Evolutionary conservation across 1,139 yeast species (phyloP).

Genomic region (Yamadazyma atmosphaerica): DNA sequence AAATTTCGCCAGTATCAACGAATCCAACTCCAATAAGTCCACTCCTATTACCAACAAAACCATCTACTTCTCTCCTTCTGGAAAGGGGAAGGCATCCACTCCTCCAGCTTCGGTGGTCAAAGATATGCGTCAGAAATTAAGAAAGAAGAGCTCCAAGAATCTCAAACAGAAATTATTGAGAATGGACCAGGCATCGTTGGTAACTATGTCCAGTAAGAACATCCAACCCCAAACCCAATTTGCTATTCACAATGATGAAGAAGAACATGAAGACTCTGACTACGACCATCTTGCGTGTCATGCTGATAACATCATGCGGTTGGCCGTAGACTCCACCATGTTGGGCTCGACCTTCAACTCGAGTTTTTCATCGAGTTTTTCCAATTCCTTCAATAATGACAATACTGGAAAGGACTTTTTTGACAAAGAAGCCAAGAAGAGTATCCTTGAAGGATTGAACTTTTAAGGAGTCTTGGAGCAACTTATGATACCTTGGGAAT

Average conservation of each 20-base stretch:
- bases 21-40: conserved; percentile 19
- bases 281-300: conserved; percentile 49
- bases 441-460: conserved; percentile 30
- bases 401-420: conserved; percentile 31
- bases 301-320: conserved; percentile 47
- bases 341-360: conserved; percentile 39
- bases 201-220: conserved; percentile 6
- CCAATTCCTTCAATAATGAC: conserved; percentile 36
- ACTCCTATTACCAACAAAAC: conserved; percentile 35
- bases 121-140: conserved; percentile 13
- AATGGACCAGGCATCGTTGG: conserved; percentile 22
- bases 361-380: conserved; percentile 29
- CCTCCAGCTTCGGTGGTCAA: conserved; percentile 28
- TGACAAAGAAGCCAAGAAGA: conserved; percentile 30
- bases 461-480: no score
- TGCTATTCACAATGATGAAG: conserved; percentile 7
- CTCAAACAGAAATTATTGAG: conserved; percentile 18
- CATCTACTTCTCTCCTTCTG: conserved; percentile 33
- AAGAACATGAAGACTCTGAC: conserved; percentile 25
- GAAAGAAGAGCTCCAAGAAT: conserved; percentile 15
- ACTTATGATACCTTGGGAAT: no score
- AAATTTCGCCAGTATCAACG: conserved; percentile 8
- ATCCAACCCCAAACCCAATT: background rate
- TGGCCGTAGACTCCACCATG: conserved; percentile 53
- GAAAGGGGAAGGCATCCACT: conserved; percentile 21